These are phyloP conservation scores for Hibiscus mutabilis DNA, from an alignment of 345 rosid species.

Conservation along the genomic window DNA sequence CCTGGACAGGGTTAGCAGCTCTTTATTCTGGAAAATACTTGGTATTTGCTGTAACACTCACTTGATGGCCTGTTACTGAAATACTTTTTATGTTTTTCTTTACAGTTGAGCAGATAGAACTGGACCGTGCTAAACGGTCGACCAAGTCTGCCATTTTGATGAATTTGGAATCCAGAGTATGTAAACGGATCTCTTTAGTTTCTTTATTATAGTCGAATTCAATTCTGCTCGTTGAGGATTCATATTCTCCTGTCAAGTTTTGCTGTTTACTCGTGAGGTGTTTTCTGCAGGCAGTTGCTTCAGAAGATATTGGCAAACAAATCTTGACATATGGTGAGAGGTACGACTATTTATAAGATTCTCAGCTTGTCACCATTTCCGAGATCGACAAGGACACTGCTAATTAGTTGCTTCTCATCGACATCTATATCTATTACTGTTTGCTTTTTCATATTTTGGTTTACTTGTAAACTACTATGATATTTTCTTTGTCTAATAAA, in stretches of 20 bases:
- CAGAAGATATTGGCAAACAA: slow-evolving; percentile 82
- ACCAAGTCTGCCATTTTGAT: slow-evolving; percentile 78
- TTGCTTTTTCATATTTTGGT: neutral
- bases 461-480: neutral
- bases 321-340: slow-evolving; percentile 78
- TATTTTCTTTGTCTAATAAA: neutral
- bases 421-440: neutral
- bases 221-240: neutral
- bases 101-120: slow-evolving; percentile 57
- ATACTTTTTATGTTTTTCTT: slow-evolving; percentile 5
- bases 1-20: slow-evolving; percentile 49
- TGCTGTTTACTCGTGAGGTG: neutral
- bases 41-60: neutral
- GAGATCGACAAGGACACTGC: neutral
- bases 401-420: neutral
- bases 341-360: slow-evolving; percentile 27
- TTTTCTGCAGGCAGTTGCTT: slow-evolving; percentile 42
- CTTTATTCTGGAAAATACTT: slow-evolving; percentile 3
- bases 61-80: slow-evolving; percentile 6
- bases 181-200: slow-evolving; percentile 11
- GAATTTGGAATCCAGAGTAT: slow-evolving; percentile 84
- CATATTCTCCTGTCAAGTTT: neutral
- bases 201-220: neutral
- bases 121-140: slow-evolving; percentile 65
- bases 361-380: neutral